Conservation (phyloP, 228 moss, liverwort and hornwort genomes). For the Sphagnum fallax region DNA sequence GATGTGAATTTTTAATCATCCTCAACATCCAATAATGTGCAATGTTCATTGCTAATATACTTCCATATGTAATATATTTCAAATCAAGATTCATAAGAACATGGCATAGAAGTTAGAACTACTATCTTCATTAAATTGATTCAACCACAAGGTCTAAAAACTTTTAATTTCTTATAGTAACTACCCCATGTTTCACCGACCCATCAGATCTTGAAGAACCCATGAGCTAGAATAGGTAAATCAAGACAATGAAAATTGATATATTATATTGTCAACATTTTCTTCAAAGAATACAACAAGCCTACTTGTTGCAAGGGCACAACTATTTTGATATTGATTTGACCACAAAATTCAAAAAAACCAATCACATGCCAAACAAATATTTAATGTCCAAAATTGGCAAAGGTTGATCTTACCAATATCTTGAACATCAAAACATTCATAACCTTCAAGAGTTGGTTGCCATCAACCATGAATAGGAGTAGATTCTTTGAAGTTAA, state of each 20-base stretch:
- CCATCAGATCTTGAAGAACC: constrained; percentile 45
- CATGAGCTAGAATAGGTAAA: constrained; percentile 72
- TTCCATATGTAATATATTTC: too few species aligned
- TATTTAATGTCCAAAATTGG: not conserved
- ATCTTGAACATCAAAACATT: constrained; percentile 99
- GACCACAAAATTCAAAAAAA: not conserved
- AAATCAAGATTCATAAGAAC: too few species aligned
- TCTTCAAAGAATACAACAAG: constrained; percentile 22
- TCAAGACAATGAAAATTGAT: constrained; percentile 89
- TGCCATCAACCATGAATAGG: constrained; percentile 90
- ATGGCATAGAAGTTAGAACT: not conserved
- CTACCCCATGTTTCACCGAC: constrained; percentile 35
- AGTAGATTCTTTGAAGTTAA: constrained; percentile 73
- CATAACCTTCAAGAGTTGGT: constrained; percentile 88
- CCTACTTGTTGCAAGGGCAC: not conserved
- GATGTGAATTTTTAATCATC: too few species aligned
- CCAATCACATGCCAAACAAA: not conserved
- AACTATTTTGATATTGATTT: not conserved
- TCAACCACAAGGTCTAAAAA: constrained; percentile 96
- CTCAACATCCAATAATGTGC: too few species aligned
- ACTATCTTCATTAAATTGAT: constrained; percentile 87
- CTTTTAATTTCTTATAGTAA: constrained; percentile 63
- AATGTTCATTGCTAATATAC: too few species aligned
- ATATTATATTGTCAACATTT: constrained; percentile 94
- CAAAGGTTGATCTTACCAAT: constrained; percentile 23